These are phyloP conservation scores for Malassezia obtusa DNA, from an alignment of 1,284 basidiomycete species.

Conservation along the genomic window DNA sequence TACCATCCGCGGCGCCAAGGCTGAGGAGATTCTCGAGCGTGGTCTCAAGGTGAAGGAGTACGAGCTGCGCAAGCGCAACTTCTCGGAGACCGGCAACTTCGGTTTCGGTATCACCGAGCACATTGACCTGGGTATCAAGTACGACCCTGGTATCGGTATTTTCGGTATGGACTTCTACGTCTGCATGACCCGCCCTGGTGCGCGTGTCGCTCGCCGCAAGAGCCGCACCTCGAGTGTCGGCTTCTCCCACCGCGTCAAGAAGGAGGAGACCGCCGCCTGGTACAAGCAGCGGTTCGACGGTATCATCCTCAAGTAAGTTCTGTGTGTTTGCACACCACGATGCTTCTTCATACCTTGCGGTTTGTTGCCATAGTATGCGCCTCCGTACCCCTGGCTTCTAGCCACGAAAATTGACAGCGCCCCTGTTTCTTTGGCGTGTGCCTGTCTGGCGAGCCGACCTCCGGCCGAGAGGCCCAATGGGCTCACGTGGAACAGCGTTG, in stretches of 20 bases:
- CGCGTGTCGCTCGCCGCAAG: conserved; percentile 83
- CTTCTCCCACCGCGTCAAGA: conserved; percentile 60
- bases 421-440: background rate
- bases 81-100: conserved; percentile 56
- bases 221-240: conserved; percentile 79
- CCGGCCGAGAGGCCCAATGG: background rate
- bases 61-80: conserved; percentile 80
- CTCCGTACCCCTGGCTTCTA: conserved; percentile 4
- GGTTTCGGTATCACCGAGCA: conserved; percentile 54
- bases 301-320: conserved; percentile 40
- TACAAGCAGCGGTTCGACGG: conserved; percentile 74
- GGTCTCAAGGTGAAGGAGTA: conserved; percentile 99
- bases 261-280: conserved; percentile 70
- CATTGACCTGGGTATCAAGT: conserved; percentile 87
- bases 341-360: conserved; percentile 11
- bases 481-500: background rate
- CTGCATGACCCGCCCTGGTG: conserved; percentile 84
- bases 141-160: conserved; percentile 47
- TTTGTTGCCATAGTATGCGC: conserved; percentile 13
- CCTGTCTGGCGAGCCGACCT: background rate
- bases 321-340: background rate
- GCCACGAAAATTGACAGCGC: conserved; percentile 1
- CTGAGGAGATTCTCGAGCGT: conserved; percentile 95
- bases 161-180: conserved; percentile 48
- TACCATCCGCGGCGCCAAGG: conserved; percentile 97